Evolutionary conservation across 371 early-diverging fungal species (phyloP), one percentile per base, ranked within the genome.

Genomic region (Actinomortierella wolfii): DNA sequence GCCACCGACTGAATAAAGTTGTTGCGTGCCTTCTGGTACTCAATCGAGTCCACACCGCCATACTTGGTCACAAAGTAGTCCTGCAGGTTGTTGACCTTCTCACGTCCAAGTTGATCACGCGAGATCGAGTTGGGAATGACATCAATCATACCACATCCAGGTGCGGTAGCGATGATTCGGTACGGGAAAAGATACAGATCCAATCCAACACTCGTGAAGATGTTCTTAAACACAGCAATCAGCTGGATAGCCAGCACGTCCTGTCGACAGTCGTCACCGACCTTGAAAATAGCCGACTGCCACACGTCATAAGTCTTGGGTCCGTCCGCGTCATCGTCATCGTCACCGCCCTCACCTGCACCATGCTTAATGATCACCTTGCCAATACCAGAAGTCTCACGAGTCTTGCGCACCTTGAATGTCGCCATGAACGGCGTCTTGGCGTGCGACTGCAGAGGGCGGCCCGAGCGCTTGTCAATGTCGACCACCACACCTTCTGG

Each of bases 391-490:
- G 78, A 73, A 39, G 80, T 76, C 45, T 79, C 78, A 4, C 71
- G 64, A 21, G 81, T 82, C 73, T 85, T 89, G 63, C 86, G 81
- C 49, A 98, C 90, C 64, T 94, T 87, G 81, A 99, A 99, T 1
- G 99, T 96, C 3, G 98, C 99, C 98, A 99, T 95, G 76, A 97
- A 99, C 5, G 99, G 99, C 0, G 99, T 97, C 82, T 99, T 99
- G 54, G 99, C 99, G 73, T 99, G 99, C 61, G 91, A 91, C 79
- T 99, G 99, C 45, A 99, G 84, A 25, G 99, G 97, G 17, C 95
- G 77, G 18, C 99, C 99, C 14, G 97, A 97, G 18, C 86, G 85
- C 63, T 96, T 92, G 69, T 99, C 95, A 74, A 99, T 97, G 63
- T 93, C 97, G 2, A 99, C 78, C 0, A 99, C 96, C 11, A 82